Conservation (phyloP, 805 yeast genomes). For the Pichia cephalocereana region DNA sequence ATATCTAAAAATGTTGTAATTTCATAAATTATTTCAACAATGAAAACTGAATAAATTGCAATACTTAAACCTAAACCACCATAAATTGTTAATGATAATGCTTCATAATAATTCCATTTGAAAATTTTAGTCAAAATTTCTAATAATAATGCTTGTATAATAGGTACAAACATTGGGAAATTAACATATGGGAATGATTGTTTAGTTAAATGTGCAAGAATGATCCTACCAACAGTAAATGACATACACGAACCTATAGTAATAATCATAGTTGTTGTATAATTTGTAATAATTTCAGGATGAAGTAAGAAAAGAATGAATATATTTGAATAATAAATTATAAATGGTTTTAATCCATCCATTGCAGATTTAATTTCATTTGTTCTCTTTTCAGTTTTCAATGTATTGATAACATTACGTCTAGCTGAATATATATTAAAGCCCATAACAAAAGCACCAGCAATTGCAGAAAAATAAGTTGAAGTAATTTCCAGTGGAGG, state of each 20-base stretch:
- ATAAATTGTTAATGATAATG: conserved; percentile 49
- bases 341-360: conserved; percentile 51
- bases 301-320: conserved; percentile 38
- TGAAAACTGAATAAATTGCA: conserved; percentile 62
- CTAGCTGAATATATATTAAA: conserved; percentile 65
- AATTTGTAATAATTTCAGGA: conserved; percentile 39
- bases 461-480: conserved; percentile 34
- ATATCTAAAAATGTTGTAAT: conserved; percentile 78
- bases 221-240: conserved; percentile 83
- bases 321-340: conserved; percentile 41
- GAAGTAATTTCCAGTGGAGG: conserved; percentile 16
- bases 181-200: conserved; percentile 70
- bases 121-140: conserved; percentile 28
- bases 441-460: conserved; percentile 46
- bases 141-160: conserved; percentile 34
- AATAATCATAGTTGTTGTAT: conserved; percentile 48
- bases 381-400: conserved; percentile 27
- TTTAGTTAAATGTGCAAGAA: conserved; percentile 73
- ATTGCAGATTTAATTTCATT: conserved; percentile 25
- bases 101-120: conserved; percentile 30
- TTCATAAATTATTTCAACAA: conserved; percentile 69
- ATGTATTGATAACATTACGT: conserved; percentile 44
- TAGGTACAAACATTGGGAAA: conserved; percentile 61
- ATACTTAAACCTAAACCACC: conserved; percentile 57
- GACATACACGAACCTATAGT: conserved; percentile 74